Evolutionary conservation across 768 basidiomycete genomes (phyloP).

Genomic region (Pleurotus tuber-regium): DNA sequence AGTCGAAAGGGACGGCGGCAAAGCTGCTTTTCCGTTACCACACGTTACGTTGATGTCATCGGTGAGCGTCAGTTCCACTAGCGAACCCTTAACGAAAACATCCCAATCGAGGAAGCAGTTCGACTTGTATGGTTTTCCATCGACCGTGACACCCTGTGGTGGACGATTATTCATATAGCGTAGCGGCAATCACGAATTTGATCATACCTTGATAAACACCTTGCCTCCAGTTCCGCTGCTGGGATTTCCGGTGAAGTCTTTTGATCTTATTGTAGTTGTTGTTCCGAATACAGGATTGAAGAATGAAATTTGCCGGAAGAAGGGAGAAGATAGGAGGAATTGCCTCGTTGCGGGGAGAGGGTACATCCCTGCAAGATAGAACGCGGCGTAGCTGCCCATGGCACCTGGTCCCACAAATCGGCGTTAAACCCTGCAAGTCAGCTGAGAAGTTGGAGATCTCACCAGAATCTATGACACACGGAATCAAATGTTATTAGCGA

Average conservation of each 20-base stretch:
- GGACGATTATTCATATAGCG: not conserved
- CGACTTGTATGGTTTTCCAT: conserved; percentile 57
- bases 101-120: conserved; percentile 69
- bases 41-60: conserved; percentile 52
- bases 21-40: conserved; percentile 40
- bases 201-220: conserved; percentile 52
- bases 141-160: conserved; percentile 50
- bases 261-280: conserved; percentile 52
- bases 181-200: conserved; percentile 2
- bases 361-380: conserved; percentile 60
- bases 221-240: conserved; percentile 47
- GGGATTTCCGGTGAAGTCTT: conserved; percentile 53
- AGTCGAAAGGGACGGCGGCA: conserved; percentile 66
- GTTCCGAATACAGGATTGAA: conserved; percentile 56
- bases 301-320: conserved; percentile 59
- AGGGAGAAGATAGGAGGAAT: conserved; percentile 58
- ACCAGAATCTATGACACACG: conserved; percentile 21
- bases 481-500: conserved; percentile 20
- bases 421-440: not conserved
- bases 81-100: conserved; percentile 50
- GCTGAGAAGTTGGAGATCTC: not conserved
- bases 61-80: conserved; percentile 55
- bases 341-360: conserved; percentile 62
- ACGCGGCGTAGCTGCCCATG: conserved; percentile 60
- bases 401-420: conserved; percentile 38